Base-by-base conservation (phyloP, 139 green algal species). In the Chlamydomonas sp. region DNA sequence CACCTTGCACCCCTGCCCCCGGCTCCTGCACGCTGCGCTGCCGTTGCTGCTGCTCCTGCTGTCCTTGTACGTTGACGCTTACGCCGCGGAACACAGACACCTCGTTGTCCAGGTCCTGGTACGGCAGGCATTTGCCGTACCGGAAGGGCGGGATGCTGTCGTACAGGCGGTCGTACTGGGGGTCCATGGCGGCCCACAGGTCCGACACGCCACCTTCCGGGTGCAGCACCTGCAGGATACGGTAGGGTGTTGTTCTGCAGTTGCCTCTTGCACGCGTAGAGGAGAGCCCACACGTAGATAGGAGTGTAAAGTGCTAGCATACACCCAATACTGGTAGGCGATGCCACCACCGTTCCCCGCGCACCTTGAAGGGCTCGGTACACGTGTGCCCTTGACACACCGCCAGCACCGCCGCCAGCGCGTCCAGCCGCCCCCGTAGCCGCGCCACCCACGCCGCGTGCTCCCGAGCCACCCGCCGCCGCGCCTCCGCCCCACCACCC, bases 401-500 rank as follows among this genome's bases (percentile, higher is more conserved):
- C 73, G 83, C 83, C 83, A 88, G 74, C 49, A 88, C 83, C 49
- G 83, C 83, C 74, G 82, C 8, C 74, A 88, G 49, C 83, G 74
- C 83, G 59, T 81, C 74, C 74, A 88, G 74, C 17, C 83, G 83
- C 4, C 63, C 18, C 3, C 83, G 83, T 16, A 88, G 0, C 20
- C 83, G 83, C 16, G 0, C 1, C 74, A 88, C 63, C 74, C 74
- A 88, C 49, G 0, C 2, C 3, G 2, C 5, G 57, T 88, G 79
- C 31, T 49, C 31, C 31, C 31, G 31, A 49, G 31, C 31, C 31
- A 2, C 17, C 74, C 6, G 61, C 3, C 60, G 57, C 66, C 6
- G 5, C 77, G 7, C 9, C 77, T 2, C 4, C 60, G 61, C 57
- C 78, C 31, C 2, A 4, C 31, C 4, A 12, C 63, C 63, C 1